Evolutionary conservation across 179 eudicot species (phyloP), one percentile per base, ranked within the genome.

Genomic region (Kewa caespitosa): DNA sequence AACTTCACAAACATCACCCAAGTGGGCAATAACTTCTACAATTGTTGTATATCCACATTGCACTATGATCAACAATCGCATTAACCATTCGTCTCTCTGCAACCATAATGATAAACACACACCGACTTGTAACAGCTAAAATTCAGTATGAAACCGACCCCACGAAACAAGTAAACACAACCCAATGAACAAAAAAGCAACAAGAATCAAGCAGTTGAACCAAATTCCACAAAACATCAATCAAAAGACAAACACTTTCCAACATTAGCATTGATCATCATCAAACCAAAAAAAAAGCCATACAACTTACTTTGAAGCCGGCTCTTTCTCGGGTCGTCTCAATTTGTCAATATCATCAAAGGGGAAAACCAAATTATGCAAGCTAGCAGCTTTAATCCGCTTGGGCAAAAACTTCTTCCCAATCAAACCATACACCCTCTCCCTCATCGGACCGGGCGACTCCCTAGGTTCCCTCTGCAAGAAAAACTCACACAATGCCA

Each of bases 401-500:
- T 82, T 86, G 31, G 99, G 97, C 79, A 93, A 69, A 77, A 48
- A 91, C 88, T 86, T 89, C 85, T 95, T 95, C 81, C 99, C 99
- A 81, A 95, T 89, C 82, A 95, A 86, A 25, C 77, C 96, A 90
- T 68, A 95, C 38, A 93, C 98, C 69, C 99, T 87, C 74, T 95
- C 99, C 81, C 99, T 91, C 98, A 95, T 93, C 0, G 99, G 99
- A 11, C 97, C 99, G 0, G 99, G 99, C 0, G 92, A 84, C 80
- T 95, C 99, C 90, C 99, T 87, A 7, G 99, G 99, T 75, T 95
- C 93, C 72, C 99, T 72, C 85, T 91, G 98, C 90, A 96, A 80
- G 82, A 93, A 93, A 57, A 93, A 89, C 94, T 96, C 99, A 23
- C 90, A 87, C 67, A 96, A 43, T 0, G 88, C 98, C 86, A 90